Evolutionary conservation across 129 eudicot genomes (phyloP), one percentile per base, ranked within the genome.

Genomic region (Ambrosia artemisiifolia): DNA sequence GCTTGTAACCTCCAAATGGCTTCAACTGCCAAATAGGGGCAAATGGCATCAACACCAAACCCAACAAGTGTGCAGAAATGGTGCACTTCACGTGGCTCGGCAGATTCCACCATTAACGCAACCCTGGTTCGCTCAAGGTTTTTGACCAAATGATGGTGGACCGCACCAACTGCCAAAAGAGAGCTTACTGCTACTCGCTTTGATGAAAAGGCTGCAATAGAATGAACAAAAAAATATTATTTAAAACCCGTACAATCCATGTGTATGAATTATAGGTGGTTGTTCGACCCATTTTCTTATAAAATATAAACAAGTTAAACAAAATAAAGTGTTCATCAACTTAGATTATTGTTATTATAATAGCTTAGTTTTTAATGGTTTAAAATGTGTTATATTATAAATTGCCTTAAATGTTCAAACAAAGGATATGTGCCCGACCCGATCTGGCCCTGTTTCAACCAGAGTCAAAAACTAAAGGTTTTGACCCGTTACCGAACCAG

Each of bases 81-180:
- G 79, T 95, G 99, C 71, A 95, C 99, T 82, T 95, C 99, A 63
- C 99, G 99, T 30, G 99, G 99, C 77, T 95, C 99, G 9, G 99
- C 99, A 38, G 99, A 95, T 79, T 95, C 99, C 50, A 95, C 80
- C 63, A 95, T 79, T 70, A 95, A 75, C 2, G 96, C 99, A 69
- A 91, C 91, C 40, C 90, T 81, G 12, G 99, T 95, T 30, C 99
- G 79, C 79, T 95, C 99, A 16, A 90, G 97, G 40, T 87, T 90
- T 73, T 88, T 82, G 20, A 95, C 99, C 44, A 95, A 77, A 84
- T 90, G 97, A 56, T 95, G 99, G 66, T 95, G 99, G 49, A 90
- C 99, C 34, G 99, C 99, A 35, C 99, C 97, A 71, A 90, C 88
- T 16, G 99, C 99, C 88, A 95, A 70, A 7, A 95, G 85, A 12